Evolutionary conservation across 345 rosid genomes (phyloP).

Genomic region (Acer campestre): DNA sequence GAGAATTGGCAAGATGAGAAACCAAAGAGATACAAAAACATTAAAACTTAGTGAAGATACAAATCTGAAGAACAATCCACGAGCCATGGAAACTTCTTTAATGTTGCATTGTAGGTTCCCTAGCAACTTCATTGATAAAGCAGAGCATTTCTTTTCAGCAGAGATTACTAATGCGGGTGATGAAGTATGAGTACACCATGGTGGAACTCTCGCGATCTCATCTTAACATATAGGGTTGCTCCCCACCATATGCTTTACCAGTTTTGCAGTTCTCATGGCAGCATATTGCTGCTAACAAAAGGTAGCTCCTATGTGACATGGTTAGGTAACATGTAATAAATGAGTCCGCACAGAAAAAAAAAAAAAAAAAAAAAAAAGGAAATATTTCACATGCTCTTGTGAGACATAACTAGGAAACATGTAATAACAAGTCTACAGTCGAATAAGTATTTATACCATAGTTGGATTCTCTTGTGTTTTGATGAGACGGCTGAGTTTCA

Average conservation of each 20-base stretch:
- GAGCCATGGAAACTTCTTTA: slow-evolving; percentile 37
- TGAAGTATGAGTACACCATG: slow-evolving; percentile 16
- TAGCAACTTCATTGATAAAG: slow-evolving; percentile 53
- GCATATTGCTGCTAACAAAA: slow-evolving; percentile 1
- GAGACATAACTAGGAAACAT: background rate
- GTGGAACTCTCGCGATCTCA: background rate
- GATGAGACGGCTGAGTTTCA: background rate
- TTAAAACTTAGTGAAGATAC: slow-evolving; percentile 53
- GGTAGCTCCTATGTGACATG: background rate
- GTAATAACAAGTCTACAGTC: too few species aligned
- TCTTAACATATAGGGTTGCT: background rate
- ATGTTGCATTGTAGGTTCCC: slow-evolving; percentile 65
- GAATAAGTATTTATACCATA: background rate
- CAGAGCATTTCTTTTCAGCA: slow-evolving; percentile 64
- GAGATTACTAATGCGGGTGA: slow-evolving; percentile 13
- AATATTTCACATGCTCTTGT: background rate
- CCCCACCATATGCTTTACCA: background rate
- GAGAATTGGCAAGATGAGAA: slow-evolving; percentile 51
- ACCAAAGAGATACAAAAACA: slow-evolving; percentile 49
- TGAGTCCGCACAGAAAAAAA: background rate
- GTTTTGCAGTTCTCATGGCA: background rate
- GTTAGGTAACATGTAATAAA: background rate
- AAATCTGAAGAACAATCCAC: slow-evolving; percentile 30
- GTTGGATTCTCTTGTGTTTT: background rate
- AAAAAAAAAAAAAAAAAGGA: background rate